These are phyloP conservation scores for Gaertneriomyces semiglobifer DNA, from an alignment of 192 early-diverging fungal genomes.

Conservation along the genomic window DNA sequence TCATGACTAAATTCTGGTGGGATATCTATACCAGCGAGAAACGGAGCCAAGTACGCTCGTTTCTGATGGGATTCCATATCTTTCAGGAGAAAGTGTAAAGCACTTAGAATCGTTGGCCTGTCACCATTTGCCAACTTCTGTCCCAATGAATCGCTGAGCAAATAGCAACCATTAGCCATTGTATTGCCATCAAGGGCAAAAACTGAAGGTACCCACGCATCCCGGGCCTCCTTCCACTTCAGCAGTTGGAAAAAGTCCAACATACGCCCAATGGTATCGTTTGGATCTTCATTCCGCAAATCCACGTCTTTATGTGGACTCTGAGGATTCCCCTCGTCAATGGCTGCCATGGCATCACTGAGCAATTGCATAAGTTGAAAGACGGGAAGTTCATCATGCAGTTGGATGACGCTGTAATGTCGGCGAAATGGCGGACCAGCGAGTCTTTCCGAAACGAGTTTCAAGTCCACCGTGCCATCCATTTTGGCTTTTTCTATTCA, in stretches of 20 bases:
- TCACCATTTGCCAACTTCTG: conserved; percentile 39
- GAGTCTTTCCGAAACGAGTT: conserved; percentile 35
- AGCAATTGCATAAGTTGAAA: conserved; percentile 43
- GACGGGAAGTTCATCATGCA: conserved; percentile 53
- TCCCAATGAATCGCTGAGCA: conserved; percentile 31
- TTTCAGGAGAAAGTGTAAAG: conserved; percentile 47
- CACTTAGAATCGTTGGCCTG: conserved; percentile 35
- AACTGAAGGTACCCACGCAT: conserved; percentile 32
- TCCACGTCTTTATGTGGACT: conserved; percentile 35
- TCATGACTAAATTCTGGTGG: conserved; percentile 56
- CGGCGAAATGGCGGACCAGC: conserved; percentile 45
- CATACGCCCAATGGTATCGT: conserved; percentile 45
- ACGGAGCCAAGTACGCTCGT: conserved; percentile 53
- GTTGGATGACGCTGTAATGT: conserved; percentile 46
- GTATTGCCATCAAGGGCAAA: neutral
- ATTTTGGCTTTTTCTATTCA: neutral
- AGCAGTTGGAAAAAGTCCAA: conserved; percentile 47
- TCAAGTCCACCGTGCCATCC: conserved; percentile 24
- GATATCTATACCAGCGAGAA: conserved; percentile 47
- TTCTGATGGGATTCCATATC: conserved; percentile 53
- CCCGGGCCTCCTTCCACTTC: conserved; percentile 44
- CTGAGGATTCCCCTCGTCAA: conserved; percentile 40
- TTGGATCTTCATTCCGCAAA: conserved; percentile 45
- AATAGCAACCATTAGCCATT: conserved; percentile 5
- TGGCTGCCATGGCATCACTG: conserved; percentile 43